phyloP scores from a whole-genome alignment of 495 filamentous ascomycete species.

The Xylaria telfairii region DNA sequence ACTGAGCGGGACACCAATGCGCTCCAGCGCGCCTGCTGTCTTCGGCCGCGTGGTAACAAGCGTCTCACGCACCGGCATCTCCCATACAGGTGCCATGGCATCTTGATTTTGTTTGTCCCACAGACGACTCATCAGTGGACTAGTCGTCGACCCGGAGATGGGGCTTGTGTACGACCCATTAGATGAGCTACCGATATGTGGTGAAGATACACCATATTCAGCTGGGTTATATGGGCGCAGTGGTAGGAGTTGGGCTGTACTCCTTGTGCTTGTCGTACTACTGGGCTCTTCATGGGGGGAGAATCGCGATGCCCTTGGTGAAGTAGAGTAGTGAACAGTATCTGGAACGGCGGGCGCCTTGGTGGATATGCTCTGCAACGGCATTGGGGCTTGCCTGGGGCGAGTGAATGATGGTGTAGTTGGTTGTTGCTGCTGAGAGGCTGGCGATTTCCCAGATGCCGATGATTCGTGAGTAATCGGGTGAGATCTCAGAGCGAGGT shows the following conservation, averaged over 20 bases:
- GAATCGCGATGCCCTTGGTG: conserved; percentile 39
- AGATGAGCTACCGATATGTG: conserved; percentile 26
- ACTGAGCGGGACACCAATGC: conserved; percentile 31
- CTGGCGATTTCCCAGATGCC: conserved; percentile 7
- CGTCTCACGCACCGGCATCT: conserved; percentile 24
- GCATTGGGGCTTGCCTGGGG: neutral
- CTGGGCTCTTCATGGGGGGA: conserved; percentile 39
- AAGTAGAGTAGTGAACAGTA: conserved; percentile 42
- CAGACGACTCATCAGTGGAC: conserved; percentile 42
- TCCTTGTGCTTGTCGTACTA: conserved; percentile 42
- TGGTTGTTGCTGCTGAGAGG: conserved; percentile 15
- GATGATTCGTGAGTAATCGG: conserved; percentile 28
- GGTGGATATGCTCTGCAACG: conserved; percentile 30
- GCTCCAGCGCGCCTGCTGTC: conserved; percentile 23
- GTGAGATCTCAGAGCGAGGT: conserved; percentile 30
- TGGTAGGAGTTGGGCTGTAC: conserved; percentile 43
- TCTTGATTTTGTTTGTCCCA: conserved; percentile 32
- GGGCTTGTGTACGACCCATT: conserved; percentile 40
- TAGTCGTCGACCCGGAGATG: conserved; percentile 40
- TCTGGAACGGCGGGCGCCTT: conserved; percentile 35
- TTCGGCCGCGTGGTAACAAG: conserved; percentile 22
- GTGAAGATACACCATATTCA: conserved; percentile 43
- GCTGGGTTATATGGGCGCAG: conserved; percentile 47
- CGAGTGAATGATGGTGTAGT: conserved; percentile 20
- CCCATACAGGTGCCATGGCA: conserved; percentile 24